Evolutionary conservation across 257 asterid genomes (phyloP).

Genomic region (Solanum lycopersicoides): DNA sequence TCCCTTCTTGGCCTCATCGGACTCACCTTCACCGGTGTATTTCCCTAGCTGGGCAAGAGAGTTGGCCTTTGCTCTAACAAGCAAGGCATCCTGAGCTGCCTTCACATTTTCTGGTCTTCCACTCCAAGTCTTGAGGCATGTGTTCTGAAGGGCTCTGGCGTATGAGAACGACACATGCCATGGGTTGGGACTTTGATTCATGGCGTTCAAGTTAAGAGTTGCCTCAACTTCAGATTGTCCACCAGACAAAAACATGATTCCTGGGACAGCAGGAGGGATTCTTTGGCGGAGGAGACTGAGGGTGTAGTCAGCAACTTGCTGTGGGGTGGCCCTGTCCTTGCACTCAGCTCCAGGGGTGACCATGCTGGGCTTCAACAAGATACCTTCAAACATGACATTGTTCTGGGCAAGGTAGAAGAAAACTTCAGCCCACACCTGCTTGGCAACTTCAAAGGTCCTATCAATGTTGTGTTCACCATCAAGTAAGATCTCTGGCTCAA

Average conservation of each 20-base stretch:
- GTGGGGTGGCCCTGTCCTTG: slow-evolving; percentile 50
- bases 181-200: slow-evolving; percentile 68
- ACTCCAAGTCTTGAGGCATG: slow-evolving; percentile 69
- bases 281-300: slow-evolving; percentile 53
- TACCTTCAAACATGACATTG: slow-evolving; percentile 66
- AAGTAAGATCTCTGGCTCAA: slow-evolving; percentile 73
- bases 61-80: slow-evolving; percentile 52
- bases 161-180: slow-evolving; percentile 70
- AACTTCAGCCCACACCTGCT: slow-evolving; percentile 68
- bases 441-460: slow-evolving; percentile 62
- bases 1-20: slow-evolving; percentile 66
- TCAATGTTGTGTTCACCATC: slow-evolving; percentile 71
- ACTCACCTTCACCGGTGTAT: slow-evolving; percentile 63
- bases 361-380: slow-evolving; percentile 73
- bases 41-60: slow-evolving; percentile 77
- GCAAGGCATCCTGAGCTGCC: slow-evolving; percentile 60
- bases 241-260: slow-evolving; percentile 74
- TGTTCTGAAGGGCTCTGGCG: slow-evolving; percentile 73
- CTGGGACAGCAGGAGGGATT: slow-evolving; percentile 73
- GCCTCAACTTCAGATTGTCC: slow-evolving; percentile 83
- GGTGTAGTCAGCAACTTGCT: slow-evolving; percentile 51
- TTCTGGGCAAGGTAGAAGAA: slow-evolving; percentile 69
- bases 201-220: slow-evolving; percentile 59
- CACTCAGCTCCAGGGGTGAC: slow-evolving; percentile 71
- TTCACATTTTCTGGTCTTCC: slow-evolving; percentile 55